Evolutionary conservation across 192 early-diverging fungal species (phyloP).

Genomic region (Coemansia sp.): DNA sequence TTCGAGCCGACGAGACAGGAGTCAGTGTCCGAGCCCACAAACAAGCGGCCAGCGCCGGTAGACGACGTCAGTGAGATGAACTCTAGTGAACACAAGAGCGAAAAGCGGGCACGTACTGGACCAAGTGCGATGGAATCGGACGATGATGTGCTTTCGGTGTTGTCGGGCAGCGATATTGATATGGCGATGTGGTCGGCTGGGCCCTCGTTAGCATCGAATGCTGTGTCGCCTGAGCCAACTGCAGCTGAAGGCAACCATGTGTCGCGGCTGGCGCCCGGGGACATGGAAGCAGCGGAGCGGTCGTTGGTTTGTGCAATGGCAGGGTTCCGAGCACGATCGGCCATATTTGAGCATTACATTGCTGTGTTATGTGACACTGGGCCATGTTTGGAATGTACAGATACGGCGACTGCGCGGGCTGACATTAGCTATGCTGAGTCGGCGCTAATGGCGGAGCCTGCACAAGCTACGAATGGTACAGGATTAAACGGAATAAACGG

Average conservation of each 20-base stretch:
- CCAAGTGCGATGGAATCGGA: slow-evolving; percentile 18
- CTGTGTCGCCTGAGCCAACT: slow-evolving; percentile 24
- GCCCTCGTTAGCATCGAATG: slow-evolving; percentile 21
- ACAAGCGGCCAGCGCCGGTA: slow-evolving; percentile 21
- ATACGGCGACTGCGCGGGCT: slow-evolving; percentile 5
- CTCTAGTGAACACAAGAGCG: not conserved
- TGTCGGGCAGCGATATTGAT: slow-evolving; percentile 48
- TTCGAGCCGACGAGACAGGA: not conserved
- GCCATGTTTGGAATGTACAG: slow-evolving; percentile 36
- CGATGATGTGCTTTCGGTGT: slow-evolving; percentile 43
- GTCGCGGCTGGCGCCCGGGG: not conserved
- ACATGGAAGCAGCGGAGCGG: slow-evolving; percentile 26
- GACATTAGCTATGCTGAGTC: slow-evolving; percentile 16
- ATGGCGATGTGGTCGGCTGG: slow-evolving; percentile 41
- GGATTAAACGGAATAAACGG: not conserved
- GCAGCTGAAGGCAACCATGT: not conserved
- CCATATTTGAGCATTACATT: slow-evolving; percentile 76
- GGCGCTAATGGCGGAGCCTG: not conserved
- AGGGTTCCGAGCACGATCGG: slow-evolving; percentile 66
- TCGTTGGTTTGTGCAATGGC: slow-evolving; percentile 52
- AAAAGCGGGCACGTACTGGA: slow-evolving; percentile 26
- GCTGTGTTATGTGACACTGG: slow-evolving; percentile 58
- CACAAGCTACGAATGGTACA: not conserved
- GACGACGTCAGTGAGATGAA: slow-evolving; percentile 6
- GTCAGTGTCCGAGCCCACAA: not conserved